These are phyloP conservation scores for Onygena corvina DNA, from an alignment of 2,329 filamentous ascomycete genomes.

Conservation along the genomic window DNA sequence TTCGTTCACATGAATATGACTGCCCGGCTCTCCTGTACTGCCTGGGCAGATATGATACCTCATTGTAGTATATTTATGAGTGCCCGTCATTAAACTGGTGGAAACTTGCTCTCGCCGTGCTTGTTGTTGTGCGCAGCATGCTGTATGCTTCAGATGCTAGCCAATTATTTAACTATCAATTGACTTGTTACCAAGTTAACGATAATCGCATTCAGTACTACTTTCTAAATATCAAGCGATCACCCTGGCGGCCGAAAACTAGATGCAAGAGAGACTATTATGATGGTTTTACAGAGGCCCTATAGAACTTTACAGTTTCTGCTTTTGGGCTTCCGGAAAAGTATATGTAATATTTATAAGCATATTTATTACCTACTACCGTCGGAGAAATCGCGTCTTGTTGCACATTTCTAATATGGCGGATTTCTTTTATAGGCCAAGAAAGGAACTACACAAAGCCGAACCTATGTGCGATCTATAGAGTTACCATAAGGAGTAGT, in stretches of 20 bases:
- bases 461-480: too few species aligned
- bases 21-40: too few species aligned
- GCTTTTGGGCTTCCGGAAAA: too few species aligned
- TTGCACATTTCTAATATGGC: neutral
- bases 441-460: too few species aligned
- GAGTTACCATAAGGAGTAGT: too few species aligned
- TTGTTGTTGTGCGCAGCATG: neutral
- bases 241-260: too few species aligned
- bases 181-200: neutral
- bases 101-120: neutral
- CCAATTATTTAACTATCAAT: neutral
- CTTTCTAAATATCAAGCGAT: too few species aligned
- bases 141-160: neutral
- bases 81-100: neutral
- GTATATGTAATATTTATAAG: too few species aligned
- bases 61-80: conserved; percentile 3
- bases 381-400: neutral
- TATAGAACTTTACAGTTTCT: neutral
- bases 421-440: too few species aligned
- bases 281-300: too few species aligned
- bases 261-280: neutral
- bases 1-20: conserved; percentile 10
- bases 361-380: neutral
- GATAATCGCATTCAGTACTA: neutral
- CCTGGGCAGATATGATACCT: too few species aligned